Conservation (phyloP, 441 rosid species). For the Syzygium malaccense region DNA sequence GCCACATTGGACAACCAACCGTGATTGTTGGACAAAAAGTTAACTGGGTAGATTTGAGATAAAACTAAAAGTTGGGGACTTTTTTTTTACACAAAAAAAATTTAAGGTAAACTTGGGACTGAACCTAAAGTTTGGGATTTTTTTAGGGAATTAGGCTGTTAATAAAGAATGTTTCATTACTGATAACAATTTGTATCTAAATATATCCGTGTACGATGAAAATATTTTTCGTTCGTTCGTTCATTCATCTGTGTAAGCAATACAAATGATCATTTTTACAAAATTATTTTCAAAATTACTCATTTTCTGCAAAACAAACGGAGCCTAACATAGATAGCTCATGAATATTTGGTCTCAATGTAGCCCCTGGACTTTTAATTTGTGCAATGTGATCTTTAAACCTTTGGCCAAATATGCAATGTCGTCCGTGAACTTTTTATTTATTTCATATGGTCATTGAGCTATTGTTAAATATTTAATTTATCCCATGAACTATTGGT, state of each 20-base stretch:
- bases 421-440: neutral
- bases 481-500: neutral
- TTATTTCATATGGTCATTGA: fast-evolving
- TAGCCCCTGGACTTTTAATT: neutral
- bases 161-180: neutral
- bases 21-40: too few relatives aligned
- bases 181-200: neutral
- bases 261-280: neutral
- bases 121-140: too few relatives aligned
- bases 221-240: fast-evolving
- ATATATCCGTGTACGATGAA: neutral
- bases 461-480: neutral
- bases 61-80: too few relatives aligned
- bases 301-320: neutral
- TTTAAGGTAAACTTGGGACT: too few relatives aligned
- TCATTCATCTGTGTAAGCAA: neutral
- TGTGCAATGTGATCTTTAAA: neutral
- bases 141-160: too few relatives aligned
- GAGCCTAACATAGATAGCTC: neutral
- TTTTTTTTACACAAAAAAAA: too few relatives aligned
- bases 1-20: too few relatives aligned
- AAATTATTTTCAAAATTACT: neutral
- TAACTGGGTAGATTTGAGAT: too few relatives aligned
- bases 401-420: neutral
- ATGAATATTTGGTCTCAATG: neutral